Conservation (phyloP, 352 stramenopile genomes). For the Pythium dissotocum region DNA sequence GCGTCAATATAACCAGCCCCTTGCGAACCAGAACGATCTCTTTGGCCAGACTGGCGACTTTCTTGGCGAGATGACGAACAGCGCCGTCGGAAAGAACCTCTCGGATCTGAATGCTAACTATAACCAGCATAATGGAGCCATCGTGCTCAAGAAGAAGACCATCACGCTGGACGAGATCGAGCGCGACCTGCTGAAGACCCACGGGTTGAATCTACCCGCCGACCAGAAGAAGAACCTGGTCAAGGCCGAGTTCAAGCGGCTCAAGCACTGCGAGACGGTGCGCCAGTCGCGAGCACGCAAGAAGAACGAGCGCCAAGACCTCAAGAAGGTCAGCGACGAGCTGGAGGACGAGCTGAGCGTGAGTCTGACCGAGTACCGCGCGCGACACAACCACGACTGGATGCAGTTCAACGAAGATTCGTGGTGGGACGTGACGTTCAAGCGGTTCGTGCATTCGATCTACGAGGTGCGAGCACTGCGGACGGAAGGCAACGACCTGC, state of each 20-base stretch:
- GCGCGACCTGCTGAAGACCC: constrained; percentile 45
- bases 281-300: constrained; percentile 78
- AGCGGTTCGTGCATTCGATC: constrained; percentile 74
- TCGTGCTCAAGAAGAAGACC: constrained; percentile 30
- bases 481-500: constrained; percentile 43
- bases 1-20: background rate
- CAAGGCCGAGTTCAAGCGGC: constrained; percentile 69
- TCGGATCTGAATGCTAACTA: no score
- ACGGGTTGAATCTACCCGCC: constrained; percentile 36
- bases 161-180: constrained; percentile 69
- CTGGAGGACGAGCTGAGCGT: constrained; percentile 49
- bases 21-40: background rate
- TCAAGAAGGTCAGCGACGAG: constrained; percentile 58
- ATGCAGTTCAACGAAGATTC: constrained; percentile 53
- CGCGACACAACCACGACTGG: constrained; percentile 43
- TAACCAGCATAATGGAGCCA: background rate
- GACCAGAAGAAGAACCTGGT: constrained; percentile 53
- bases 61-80: background rate
- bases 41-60: background rate
- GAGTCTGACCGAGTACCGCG: constrained; percentile 39
- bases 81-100: background rate
- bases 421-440: constrained; percentile 51
- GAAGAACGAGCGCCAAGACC: constrained; percentile 60
- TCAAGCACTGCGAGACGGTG: constrained; percentile 81
- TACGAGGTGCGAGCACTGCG: constrained; percentile 64